A percentile compares a stretch with the other conserved stretches of the same genome.
These are phyloP conservation scores for Tetradesmus obliquus DNA, from an alignment of 139 green algal species.

Conservation along the genomic window DNA sequence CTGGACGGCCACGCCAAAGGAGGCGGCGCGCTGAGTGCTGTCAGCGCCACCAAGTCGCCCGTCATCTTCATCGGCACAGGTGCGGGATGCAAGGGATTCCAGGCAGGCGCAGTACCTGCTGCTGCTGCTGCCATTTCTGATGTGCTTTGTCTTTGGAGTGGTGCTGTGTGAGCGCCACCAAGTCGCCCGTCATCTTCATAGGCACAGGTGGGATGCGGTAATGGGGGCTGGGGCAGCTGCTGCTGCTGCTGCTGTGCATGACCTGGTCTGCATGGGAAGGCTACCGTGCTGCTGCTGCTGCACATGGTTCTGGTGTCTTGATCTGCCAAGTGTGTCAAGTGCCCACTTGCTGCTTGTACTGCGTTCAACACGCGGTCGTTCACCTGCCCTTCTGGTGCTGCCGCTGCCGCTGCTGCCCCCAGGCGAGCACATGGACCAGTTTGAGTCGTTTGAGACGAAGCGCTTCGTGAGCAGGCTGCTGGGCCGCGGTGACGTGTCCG, in stretches of 20 bases:
- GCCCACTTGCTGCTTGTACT: no score
- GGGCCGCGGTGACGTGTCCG: conserved; percentile 90
- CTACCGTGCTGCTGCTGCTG: no score
- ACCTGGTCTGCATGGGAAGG: no score
- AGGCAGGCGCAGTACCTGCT: background rate
- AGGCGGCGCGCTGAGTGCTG: conserved; percentile 93
- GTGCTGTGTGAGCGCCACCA: conserved; percentile 87
- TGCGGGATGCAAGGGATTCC: conserved; percentile 23
- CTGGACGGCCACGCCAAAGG: conserved; percentile 99
- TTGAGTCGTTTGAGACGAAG: conserved; percentile 97
- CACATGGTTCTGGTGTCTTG: no score
- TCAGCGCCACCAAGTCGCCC: conserved; percentile 93
- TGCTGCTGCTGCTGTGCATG: background rate
- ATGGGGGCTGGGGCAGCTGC: background rate
- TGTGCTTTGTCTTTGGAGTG: background rate
- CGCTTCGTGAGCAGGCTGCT: conserved; percentile 96
- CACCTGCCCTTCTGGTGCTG: background rate
- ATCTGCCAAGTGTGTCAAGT: no score
- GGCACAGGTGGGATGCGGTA: conserved; percentile 77
- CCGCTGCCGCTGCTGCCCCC: conserved; percentile 14
- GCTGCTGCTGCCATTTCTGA: background rate
- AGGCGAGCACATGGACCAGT: conserved; percentile 99
- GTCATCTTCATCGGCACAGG: conserved; percentile 98
- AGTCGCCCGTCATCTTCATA: conserved; percentile 97
- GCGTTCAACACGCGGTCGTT: no score